phyloP scores from a whole-genome alignment of 2,329 filamentous ascomycete species.

The Aspergillus chevalieri region DNA sequence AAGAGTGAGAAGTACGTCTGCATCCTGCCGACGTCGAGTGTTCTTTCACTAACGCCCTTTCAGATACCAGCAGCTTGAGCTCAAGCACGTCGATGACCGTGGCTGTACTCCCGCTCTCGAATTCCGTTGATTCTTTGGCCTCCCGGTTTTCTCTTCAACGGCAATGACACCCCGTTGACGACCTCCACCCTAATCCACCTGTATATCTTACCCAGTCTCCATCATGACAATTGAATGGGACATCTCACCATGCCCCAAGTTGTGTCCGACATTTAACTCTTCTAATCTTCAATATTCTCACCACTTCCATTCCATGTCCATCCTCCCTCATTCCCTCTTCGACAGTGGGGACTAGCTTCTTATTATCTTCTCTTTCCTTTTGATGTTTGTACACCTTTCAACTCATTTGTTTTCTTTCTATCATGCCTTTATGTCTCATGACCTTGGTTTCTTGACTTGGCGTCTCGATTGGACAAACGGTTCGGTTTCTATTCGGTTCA shows the following conservation, averaged over 20 bases:
- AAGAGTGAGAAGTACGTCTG: constrained; percentile 87
- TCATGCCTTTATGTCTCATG: background rate
- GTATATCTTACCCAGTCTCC: background rate
- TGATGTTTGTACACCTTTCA: background rate
- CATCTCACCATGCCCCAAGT: no score
- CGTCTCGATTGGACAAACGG: no score
- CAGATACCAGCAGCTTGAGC: constrained; percentile 86
- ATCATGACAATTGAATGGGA: no score
- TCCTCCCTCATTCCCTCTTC: background rate
- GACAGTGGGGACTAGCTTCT: background rate
- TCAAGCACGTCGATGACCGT: constrained; percentile 78
- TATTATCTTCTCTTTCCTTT: background rate
- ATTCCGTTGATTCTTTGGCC: constrained; percentile 58
- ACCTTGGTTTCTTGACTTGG: no score
- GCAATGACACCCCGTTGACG: background rate
- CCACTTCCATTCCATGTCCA: background rate
- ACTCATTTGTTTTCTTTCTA: constrained; percentile 1
- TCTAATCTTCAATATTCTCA: background rate
- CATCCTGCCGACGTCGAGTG: background rate
- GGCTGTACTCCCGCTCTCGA: constrained; percentile 84
- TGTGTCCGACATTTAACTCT: no score
- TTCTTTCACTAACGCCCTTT: constrained; percentile 5
- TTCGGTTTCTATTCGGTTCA: no score
- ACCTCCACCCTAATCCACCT: background rate
- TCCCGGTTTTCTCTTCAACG: background rate